A percentile compares a stretch with the other conserved stretches of the same genome.
phyloP scores from a whole-genome alignment of 2,329 filamentous ascomycete species.

The Pestalotiopsis sp. region DNA sequence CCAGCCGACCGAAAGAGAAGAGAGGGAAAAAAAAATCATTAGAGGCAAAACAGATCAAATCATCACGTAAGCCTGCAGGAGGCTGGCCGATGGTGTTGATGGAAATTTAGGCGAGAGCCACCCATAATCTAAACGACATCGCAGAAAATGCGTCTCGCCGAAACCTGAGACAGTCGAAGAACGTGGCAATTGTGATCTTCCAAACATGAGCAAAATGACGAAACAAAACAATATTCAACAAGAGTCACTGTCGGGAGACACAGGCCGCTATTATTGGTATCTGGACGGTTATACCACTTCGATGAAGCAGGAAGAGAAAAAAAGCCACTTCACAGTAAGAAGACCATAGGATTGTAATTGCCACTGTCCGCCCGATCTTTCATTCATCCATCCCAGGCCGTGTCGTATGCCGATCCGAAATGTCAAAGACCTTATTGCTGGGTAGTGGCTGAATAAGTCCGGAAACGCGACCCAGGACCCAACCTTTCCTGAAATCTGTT shows the following conservation, averaged over 20 bases:
- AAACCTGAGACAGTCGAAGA: neutral
- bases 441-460: neutral
- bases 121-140: neutral
- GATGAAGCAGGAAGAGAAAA: neutral
- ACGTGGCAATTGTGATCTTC: conserved; percentile 2
- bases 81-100: neutral
- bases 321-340: neutral
- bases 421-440: neutral
- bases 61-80: conserved; percentile 4
- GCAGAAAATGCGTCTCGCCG: neutral
- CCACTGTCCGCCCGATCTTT: neutral
- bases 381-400: neutral
- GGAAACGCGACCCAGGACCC: neutral
- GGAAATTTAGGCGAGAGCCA: neutral
- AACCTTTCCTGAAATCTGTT: neutral
- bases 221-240: neutral
- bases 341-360: neutral
- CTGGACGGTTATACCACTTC: neutral
- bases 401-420: neutral
- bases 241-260: neutral
- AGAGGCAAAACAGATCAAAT: neutral
- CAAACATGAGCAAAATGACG: neutral
- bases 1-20: neutral
- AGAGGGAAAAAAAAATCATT: neutral
- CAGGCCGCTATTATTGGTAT: neutral